Evolutionary conservation across 2,329 filamentous ascomycete species (phyloP), one percentile per base, ranked within the genome.

Genomic region (Pseudopyricularia cyperi): DNA sequence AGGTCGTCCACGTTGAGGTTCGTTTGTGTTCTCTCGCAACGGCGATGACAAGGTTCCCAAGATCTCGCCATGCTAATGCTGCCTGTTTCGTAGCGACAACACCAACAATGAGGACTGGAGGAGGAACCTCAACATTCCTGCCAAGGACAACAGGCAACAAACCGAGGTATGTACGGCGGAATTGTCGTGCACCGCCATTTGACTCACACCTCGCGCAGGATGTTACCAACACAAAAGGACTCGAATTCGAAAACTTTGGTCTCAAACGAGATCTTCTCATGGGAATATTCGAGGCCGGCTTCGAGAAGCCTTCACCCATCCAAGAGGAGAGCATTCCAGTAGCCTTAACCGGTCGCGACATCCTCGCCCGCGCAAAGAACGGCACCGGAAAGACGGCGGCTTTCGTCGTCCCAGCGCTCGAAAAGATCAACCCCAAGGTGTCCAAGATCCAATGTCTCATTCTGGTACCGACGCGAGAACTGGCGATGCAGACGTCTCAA

Each of bases 291-390:
- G 93, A 98, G 73, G 93, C 93, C 60, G 93, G 93, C 57, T 98
- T 96, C 68, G 93, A 98, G 68, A 96, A 95, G 72, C 93, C 93
- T 15, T 98, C 93, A 53, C 93, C 93, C 11, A 98, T 98, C 62
- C 93, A 98, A 80, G 93, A 98, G 83, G 93, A 97, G 73, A 89
- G 93, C 52, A 96, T 98, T 63, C 93, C 93, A 48, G 91, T 98
- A 58, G 93, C 93, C 50, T 78, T 98, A 53, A 95, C 91, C 48
- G 93, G 93, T 53, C 82, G 91, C 70, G 93, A 98, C 65, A 90
- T 98, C 62, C 79, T 98, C 57, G 93, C 93, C 55, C 82, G 93
- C 69, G 93, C 93, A 59, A 98, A 98, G 76, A 98, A 98, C 68
- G 93, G 93, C 57, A 98, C 93, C 35, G 93, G 93, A 66, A 98